Conservation (phyloP, 768 basidiomycete species). For the Podaxis rugospora region DNA sequence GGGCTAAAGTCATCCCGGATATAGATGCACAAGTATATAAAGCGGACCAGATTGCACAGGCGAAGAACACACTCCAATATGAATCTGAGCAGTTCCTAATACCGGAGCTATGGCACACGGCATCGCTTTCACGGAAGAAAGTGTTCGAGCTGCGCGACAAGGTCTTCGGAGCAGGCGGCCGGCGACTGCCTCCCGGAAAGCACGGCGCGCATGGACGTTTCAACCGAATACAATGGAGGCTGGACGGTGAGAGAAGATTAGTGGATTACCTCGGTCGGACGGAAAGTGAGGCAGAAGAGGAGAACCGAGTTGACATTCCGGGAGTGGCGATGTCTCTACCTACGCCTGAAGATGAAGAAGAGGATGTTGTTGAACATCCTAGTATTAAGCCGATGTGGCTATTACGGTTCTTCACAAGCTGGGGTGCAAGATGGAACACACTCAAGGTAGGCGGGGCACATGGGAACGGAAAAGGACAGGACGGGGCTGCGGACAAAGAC, state of each 20-base stretch:
- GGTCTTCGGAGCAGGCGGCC: constrained; percentile 60
- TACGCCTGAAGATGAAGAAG: constrained; percentile 36
- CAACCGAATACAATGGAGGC: constrained; percentile 65
- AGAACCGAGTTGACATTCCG: constrained; percentile 32
- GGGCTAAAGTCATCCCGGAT: constrained; percentile 42
- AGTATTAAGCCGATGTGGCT: constrained; percentile 74
- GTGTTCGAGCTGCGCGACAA: constrained; percentile 62
- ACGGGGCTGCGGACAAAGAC: not conserved
- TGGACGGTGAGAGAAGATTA: constrained; percentile 56
- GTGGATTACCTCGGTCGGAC: constrained; percentile 70
- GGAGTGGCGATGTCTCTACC: constrained; percentile 1
- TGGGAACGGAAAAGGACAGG: not conserved
- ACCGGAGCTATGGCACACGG: constrained; percentile 63
- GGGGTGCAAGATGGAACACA: constrained; percentile 63
- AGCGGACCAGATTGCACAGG: constrained; percentile 52
- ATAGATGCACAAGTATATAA: constrained; percentile 47
- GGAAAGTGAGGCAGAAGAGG: constrained; percentile 75
- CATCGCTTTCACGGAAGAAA: constrained; percentile 54
- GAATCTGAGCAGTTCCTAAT: constrained; percentile 67
- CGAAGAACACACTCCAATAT: constrained; percentile 65
- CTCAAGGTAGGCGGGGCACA: not conserved
- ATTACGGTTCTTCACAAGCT: constrained; percentile 70
- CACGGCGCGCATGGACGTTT: constrained; percentile 57
- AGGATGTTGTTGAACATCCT: constrained; percentile 53
- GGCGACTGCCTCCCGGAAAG: constrained; percentile 43